Evolutionary conservation across 1,284 basidiomycete species (phyloP).

Genomic region (Coniferiporia sulphurascens): DNA sequence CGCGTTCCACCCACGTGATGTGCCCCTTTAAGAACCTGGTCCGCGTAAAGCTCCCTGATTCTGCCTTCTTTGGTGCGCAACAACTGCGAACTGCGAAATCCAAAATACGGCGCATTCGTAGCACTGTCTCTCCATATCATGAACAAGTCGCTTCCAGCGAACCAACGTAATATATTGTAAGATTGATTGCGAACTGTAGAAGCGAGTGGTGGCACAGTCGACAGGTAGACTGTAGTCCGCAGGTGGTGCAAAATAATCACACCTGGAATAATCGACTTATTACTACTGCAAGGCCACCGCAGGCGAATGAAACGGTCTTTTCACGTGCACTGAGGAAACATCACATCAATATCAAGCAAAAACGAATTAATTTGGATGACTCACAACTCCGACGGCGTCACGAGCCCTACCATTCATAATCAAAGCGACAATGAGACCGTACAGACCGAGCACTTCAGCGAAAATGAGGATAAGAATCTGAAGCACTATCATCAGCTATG

Average conservation of each 20-base stretch:
- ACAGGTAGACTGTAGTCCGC: not conserved
- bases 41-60: no score
- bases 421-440: slow-evolving; percentile 37
- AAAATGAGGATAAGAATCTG: slow-evolving; percentile 93
- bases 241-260: not conserved
- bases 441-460: slow-evolving; percentile 89
- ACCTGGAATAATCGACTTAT: not conserved
- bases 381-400: slow-evolving; percentile 16
- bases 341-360: not conserved
- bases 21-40: no score
- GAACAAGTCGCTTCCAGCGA: not conserved
- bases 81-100: no score
- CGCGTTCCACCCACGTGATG: no score
- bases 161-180: not conserved
- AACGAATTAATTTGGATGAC: not conserved
- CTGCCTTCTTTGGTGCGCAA: no score
- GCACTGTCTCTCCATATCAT: not conserved
- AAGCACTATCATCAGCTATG: slow-evolving; percentile 68
- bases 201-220: not conserved
- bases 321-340: slow-evolving; percentile 3
- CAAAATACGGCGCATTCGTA: not conserved
- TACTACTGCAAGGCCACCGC: not conserved
- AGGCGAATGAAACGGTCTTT: not conserved
- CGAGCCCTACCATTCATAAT: slow-evolving; percentile 19
- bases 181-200: not conserved